These are phyloP conservation scores for Haematococcus lacustris DNA, from an alignment of 139 green algal genomes.

Conservation along the genomic window DNA sequence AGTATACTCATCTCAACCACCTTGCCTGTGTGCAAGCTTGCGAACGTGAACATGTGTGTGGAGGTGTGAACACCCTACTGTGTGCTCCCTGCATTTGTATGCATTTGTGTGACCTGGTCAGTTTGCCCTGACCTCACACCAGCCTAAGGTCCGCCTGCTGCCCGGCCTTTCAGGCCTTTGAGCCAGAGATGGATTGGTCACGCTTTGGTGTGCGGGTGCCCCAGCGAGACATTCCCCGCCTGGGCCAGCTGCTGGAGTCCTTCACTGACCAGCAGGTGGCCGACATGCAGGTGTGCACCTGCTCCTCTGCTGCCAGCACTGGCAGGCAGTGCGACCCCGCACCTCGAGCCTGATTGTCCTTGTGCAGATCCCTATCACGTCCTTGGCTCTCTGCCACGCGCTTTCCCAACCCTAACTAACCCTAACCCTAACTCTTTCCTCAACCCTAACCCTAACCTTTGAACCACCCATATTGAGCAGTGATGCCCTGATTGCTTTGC, in stretches of 20 bases:
- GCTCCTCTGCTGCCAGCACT: background rate
- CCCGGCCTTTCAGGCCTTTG: slow-evolving; percentile 21
- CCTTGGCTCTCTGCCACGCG: background rate
- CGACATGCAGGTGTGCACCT: slow-evolving; percentile 7
- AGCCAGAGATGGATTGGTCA: slow-evolving; percentile 35
- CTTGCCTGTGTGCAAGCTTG: no score
- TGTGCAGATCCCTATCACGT: background rate
- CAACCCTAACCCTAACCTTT: background rate
- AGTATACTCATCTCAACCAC: no score
- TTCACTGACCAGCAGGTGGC: background rate
- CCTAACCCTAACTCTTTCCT: background rate
- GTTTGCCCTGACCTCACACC: no score
- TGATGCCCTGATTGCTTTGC: background rate
- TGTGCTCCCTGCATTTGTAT: no score
- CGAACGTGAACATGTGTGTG: no score
- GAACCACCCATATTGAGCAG: background rate
- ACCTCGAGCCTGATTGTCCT: background rate
- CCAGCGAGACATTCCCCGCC: slow-evolving; percentile 15
- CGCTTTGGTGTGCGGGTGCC: slow-evolving; percentile 15
- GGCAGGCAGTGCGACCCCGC: background rate
- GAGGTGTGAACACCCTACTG: no score
- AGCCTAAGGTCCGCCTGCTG: no score
- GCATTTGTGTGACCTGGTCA: no score
- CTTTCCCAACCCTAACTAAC: background rate
- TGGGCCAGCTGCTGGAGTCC: slow-evolving; percentile 9